Conservation (phyloP, 805 yeast species). For the Candida maesae region DNA sequence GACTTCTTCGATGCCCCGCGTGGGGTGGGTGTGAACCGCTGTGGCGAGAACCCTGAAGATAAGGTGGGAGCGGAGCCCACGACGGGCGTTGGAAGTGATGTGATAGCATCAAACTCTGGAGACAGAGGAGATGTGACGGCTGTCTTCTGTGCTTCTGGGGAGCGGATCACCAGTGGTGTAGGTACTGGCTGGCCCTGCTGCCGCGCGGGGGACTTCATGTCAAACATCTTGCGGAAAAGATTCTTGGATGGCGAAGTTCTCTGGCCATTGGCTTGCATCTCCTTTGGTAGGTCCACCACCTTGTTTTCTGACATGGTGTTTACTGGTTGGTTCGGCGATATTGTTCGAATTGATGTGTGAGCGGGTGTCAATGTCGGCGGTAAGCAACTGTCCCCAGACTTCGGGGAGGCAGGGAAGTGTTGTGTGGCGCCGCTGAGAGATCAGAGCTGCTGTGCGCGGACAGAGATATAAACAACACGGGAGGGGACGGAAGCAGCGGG, state of each 20-base stretch:
- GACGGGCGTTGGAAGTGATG: slow-evolving; percentile 46
- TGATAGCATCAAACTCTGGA: slow-evolving; percentile 32
- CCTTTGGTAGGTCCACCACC: background rate
- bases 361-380: too few relatives aligned
- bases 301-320: background rate
- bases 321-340: background rate
- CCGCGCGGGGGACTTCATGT: slow-evolving; percentile 2
- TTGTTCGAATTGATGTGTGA: too few relatives aligned
- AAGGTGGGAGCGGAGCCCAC: slow-evolving; percentile 12
- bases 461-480: too few relatives aligned
- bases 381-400: too few relatives aligned
- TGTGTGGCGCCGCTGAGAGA: too few relatives aligned
- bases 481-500: too few relatives aligned
- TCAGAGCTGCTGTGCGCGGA: too few relatives aligned
- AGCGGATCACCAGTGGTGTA: slow-evolving; percentile 1
- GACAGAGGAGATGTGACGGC: slow-evolving; percentile 23
- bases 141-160: background rate
- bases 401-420: too few relatives aligned
- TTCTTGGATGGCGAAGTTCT: slow-evolving; percentile 8
- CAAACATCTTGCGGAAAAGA: slow-evolving; percentile 9
- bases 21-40: background rate
- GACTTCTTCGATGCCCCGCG: slow-evolving; percentile 8
- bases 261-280: too few relatives aligned
- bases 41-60: slow-evolving; percentile 3
- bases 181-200: background rate